Conservation (phyloP, 2,329 filamentous ascomycete genomes). For the Colletotrichum orchidophilum region DNA sequence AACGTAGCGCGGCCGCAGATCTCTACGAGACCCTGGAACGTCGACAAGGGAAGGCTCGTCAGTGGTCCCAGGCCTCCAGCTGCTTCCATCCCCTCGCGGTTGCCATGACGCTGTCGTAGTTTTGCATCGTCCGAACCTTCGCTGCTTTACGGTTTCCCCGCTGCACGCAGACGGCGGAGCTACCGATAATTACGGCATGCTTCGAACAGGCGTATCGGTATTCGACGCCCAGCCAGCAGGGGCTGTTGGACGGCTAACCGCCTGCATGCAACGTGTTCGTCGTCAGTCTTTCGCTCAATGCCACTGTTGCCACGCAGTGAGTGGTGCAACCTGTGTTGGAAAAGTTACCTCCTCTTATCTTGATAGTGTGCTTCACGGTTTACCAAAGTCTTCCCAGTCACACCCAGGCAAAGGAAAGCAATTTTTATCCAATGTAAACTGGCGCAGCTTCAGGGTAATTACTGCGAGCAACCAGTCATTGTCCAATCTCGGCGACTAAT, state of each 20-base stretch:
- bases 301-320: neutral
- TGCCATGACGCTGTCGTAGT: slow-evolving; percentile 34
- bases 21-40: neutral
- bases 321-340: neutral
- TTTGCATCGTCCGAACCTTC: slow-evolving; percentile 21
- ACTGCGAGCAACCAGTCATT: slow-evolving; percentile 19
- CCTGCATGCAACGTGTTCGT: slow-evolving; percentile 26
- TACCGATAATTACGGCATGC: too few species aligned
- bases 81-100: slow-evolving; percentile 24
- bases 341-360: neutral
- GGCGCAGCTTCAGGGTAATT: slow-evolving; percentile 5
- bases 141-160: slow-evolving; percentile 1
- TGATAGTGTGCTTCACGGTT: neutral
- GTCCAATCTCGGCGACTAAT: slow-evolving; percentile 19
- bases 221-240: neutral
- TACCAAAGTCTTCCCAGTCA: neutral
- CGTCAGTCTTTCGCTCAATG: neutral
- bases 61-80: slow-evolving; percentile 13
- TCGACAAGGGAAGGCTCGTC: neutral
- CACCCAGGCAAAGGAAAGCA: neutral
- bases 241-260: slow-evolving; percentile 9
- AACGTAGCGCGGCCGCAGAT: slow-evolving; percentile 15
- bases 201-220: too few species aligned
- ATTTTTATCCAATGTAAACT: neutral
- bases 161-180: slow-evolving; percentile 27